These are phyloP conservation scores for Trypanosoma boissoni DNA, from an alignment of 208 protist genomes.

Conservation along the genomic window DNA sequence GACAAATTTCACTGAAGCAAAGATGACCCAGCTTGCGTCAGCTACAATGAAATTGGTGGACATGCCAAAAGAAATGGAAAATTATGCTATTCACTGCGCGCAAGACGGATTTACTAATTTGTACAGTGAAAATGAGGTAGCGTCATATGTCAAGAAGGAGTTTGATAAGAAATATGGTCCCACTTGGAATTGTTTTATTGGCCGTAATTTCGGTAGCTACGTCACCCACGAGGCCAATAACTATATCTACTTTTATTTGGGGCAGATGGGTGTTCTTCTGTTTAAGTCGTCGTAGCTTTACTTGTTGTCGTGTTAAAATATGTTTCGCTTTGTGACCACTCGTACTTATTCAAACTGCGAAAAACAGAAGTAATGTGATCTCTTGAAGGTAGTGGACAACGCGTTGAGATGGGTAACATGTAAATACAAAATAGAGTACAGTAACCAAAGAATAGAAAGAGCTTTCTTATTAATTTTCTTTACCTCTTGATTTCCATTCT, in stretches of 20 bases:
- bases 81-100: constrained; percentile 97
- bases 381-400: too few species aligned
- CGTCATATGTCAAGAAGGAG: constrained; percentile 99
- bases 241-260: constrained; percentile 99
- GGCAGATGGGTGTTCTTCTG: constrained; percentile 98
- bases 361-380: too few species aligned
- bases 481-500: neutral
- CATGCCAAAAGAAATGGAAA: constrained; percentile 96
- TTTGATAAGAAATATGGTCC: constrained; percentile 98
- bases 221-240: constrained; percentile 99
- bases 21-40: constrained; percentile 72
- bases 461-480: neutral
- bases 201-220: constrained; percentile 99
- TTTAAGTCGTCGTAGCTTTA: constrained; percentile 87
- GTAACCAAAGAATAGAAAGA: too few species aligned
- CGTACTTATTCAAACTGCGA: too few species aligned
- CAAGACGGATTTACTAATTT: constrained; percentile 97
- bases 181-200: constrained; percentile 99
- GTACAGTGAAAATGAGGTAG: constrained; percentile 99
- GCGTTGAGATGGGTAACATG: constrained; percentile 5
- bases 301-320: neutral
- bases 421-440: constrained; percentile 22
- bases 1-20: too few species aligned
- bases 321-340: neutral
- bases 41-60: constrained; percentile 92